Base-by-base conservation (phyloP, 2,329 filamentous ascomycete genomes). In the Penicillium hordei region DNA sequence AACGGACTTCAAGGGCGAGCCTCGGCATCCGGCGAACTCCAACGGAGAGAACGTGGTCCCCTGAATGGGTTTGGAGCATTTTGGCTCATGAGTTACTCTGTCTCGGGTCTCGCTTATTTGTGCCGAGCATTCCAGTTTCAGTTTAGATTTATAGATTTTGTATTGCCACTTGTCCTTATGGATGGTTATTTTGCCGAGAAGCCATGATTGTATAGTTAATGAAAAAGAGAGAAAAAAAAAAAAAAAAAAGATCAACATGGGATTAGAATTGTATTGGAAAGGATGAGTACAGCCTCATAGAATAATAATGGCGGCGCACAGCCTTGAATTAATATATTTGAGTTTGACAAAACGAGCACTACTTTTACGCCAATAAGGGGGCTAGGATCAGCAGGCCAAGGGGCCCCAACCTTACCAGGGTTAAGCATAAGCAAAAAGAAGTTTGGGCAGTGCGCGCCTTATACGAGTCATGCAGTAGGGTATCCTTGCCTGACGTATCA, bases 351-450 rank as follows among this genome's bases (percentile, higher is more conserved):
- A 46, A 40, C 43, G 55, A 50, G 51, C 40, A 55, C 43, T 40
- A 40, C 51, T 34, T 44, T 44, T 42, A 52, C 56, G 48, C 61
- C 63, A 65, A 63, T 65, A 55, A 66, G 59, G 48, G 48, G 49
- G 25, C 51, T 53, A 65, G 60, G 65, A 65, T 66, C 62, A 60
- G 61, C 64, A 59, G 56, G 58, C 52, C 59, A 66, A 67, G 64
- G 60, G 57, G 59, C 58, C 58, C 70, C 68, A 73, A 73, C 70
- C 70, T 73, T 73, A 72, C 68, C 70, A 65, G 69, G 68, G 70
- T 73, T 73, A 73, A 73, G 70, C 70, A 72, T 73, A 73, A 67
- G 65, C 64, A 64, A 51, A 58, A 63, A 55, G 63, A 57, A 59
- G 59, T 61, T 67, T 60, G 65, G 62, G 48, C 64, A 58, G 53